Evolutionary conservation across 1,284 basidiomycete species (phyloP), one percentile per base, ranked within the genome.

Genomic region (Puccinia coronata): DNA sequence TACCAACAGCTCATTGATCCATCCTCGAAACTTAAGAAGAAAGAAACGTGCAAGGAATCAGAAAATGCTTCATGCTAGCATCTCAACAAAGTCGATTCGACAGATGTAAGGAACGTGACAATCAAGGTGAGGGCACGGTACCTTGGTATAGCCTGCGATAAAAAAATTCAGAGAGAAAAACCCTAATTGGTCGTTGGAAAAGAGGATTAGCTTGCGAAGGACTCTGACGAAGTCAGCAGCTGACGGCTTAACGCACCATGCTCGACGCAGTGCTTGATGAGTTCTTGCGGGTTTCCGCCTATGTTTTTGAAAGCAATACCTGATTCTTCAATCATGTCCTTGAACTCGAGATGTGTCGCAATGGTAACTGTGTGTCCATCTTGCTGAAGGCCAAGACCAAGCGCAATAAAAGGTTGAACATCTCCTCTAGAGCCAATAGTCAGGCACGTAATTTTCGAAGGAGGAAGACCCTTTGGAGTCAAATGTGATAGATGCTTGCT

Each of bases 341-440:
- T 25, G 34, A 79, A 85, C 57, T 85, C 83, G n/a, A 83, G 83
- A 70, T 85, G 85, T 51, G 84, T 84, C 20, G 84, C 84, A 51
- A 85, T 85, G 31, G 83, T 83, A 20, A 82, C 82, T 20, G 76
- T 76, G 67, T 85, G 85, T 14, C 83, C 83, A 25, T 84, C 81
- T 74, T 81, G 61, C 80, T 84, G 83, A 59, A 85, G 82, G 14
- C 82, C 83, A 41, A 83, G 83, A 79, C 82, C 83, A 20, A 85
- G 81, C 16, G 84, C 83, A 67, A 85, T 83, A 70, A 84, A 85
- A 8, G 85, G 85, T 79, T 85, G 84, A 36, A 85, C 85, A 70
- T 85, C 85, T 36, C 84, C 85, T n/a, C 84, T 83, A 36, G 83
- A 83, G 36, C 85, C 85, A 28, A 85, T 85, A 28, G 84, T 85